Conservation (phyloP, 352 stramenopile genomes). For the Globisporangium spinosum region DNA sequence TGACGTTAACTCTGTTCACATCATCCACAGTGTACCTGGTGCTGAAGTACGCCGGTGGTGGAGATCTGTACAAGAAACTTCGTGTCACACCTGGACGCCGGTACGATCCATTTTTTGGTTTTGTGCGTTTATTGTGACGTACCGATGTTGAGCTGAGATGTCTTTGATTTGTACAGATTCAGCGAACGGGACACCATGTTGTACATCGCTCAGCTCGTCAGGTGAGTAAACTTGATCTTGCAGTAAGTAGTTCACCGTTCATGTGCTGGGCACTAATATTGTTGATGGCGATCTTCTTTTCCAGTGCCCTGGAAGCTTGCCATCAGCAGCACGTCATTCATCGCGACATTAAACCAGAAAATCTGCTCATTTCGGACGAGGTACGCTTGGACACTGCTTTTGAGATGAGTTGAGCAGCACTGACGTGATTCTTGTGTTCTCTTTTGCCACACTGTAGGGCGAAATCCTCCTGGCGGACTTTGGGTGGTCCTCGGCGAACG, state of each 20-base stretch:
- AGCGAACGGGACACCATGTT: conserved; percentile 57
- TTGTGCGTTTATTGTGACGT: neutral
- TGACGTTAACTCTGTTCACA: neutral
- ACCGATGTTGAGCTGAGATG: neutral
- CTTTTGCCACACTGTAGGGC: conserved; percentile 30
- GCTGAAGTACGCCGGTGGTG: conserved; percentile 80
- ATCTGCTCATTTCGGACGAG: conserved; percentile 84
- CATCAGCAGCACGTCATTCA: conserved; percentile 89
- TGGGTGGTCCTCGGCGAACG: conserved; percentile 95
- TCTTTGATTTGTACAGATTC: conserved; percentile 30
- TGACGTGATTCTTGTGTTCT: neutral
- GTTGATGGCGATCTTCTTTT: neutral
- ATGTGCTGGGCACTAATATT: neutral
- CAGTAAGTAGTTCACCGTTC: too few species aligned
- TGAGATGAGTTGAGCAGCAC: neutral
- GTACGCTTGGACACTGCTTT: conserved; percentile 18
- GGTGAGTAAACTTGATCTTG: conserved; percentile 20
- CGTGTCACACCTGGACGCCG: conserved; percentile 39
- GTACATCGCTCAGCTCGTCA: conserved; percentile 73
- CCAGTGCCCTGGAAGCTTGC: conserved; percentile 57
- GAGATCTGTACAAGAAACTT: conserved; percentile 84
- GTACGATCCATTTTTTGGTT: conserved; percentile 20
- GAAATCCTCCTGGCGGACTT: conserved; percentile 99
- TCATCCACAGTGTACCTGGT: conserved; percentile 73
- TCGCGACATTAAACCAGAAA: conserved; percentile 96